Base-by-base conservation (phyloP, 1,284 basidiomycete genomes). In the Rhodotorula glutinis region DNA sequence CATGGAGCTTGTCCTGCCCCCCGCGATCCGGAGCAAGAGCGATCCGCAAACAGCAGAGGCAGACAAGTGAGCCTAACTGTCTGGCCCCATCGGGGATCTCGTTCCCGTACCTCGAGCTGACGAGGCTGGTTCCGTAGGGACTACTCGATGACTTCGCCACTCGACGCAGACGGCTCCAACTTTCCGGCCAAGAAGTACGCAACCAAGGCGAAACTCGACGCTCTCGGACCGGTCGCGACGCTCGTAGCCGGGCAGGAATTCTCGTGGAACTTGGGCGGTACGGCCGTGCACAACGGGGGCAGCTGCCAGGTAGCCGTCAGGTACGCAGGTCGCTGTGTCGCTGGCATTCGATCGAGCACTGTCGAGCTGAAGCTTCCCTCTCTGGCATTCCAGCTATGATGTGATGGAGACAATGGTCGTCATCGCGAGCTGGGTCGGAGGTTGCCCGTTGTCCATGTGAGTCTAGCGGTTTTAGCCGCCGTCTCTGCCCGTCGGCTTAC, bases 101-200 rank as follows among this genome's bases (percentile, higher is more conserved):
- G 27, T 53, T 11, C 51, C 4, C 30, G 11, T 11, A 9, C 29
- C 4, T 17, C 21, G 17, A 17, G n/a, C 46, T 47, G 46, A 47
- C 46, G 2, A 21, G 46, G 9, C 21, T 10, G 17, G 4, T 10
- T 21, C 46, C n/a, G 5, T 17, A 51, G 49, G 14, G 79, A 81
- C 69, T 81, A 80, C 66, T 74, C 74, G 23, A 78, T 78, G 75
- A 80, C 78, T 11, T 56, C 70, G n/a, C 80, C 80, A 0, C 71
- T 69, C 17, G 46, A 78, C 70, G 79, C 64, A 3, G 57, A 43
- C 23, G 67, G 67, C 2, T 40, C 57, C 2, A 33, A 69, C 46
- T 69, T 27, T n/a, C 67, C 67, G 1, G 67, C 67, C 1, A 69
- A 69, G 16, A 23, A 30, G 9, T 21, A 54, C 0, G 57, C 53